phyloP scores from a whole-genome alignment of 1,139 yeast genomes.

The Hansenula sp. region DNA sequence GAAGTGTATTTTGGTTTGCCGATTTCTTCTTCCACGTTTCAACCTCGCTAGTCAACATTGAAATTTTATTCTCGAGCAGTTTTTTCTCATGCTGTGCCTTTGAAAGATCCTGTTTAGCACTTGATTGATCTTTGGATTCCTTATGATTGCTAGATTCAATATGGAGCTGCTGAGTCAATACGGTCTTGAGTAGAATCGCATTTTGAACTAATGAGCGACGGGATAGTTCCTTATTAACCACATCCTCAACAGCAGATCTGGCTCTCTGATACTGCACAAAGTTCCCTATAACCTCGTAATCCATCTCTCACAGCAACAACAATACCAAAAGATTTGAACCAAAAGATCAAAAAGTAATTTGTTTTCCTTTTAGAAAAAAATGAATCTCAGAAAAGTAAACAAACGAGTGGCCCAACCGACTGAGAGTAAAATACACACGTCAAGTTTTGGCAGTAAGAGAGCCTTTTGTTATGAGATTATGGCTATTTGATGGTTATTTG shows the following conservation, averaged over 20 bases:
- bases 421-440: background rate
- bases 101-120: slow-evolving; percentile 14
- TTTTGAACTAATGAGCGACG: slow-evolving; percentile 16
- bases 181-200: slow-evolving; percentile 12
- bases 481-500: too few species aligned
- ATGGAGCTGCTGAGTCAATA: slow-evolving; percentile 14
- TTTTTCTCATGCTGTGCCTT: slow-evolving; percentile 19
- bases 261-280: slow-evolving; percentile 6
- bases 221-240: slow-evolving; percentile 10
- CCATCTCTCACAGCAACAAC: background rate
- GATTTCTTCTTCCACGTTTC: slow-evolving; percentile 20
- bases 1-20: slow-evolving; percentile 11
- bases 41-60: slow-evolving; percentile 13
- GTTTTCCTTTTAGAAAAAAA: background rate
- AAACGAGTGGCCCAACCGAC: slow-evolving; percentile 1
- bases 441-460: background rate
- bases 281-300: background rate
- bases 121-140: slow-evolving; percentile 10
- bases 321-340: too few species aligned
- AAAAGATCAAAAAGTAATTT: too few species aligned
- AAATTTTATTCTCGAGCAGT: slow-evolving; percentile 16
- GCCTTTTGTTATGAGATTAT: too few species aligned
- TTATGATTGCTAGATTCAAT: slow-evolving; percentile 9
- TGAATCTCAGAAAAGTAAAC: slow-evolving; percentile 1
- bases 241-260: slow-evolving; percentile 4